These are phyloP conservation scores for Ilex asprella DNA, from an alignment of 257 asterid species.

Conservation along the genomic window DNA sequence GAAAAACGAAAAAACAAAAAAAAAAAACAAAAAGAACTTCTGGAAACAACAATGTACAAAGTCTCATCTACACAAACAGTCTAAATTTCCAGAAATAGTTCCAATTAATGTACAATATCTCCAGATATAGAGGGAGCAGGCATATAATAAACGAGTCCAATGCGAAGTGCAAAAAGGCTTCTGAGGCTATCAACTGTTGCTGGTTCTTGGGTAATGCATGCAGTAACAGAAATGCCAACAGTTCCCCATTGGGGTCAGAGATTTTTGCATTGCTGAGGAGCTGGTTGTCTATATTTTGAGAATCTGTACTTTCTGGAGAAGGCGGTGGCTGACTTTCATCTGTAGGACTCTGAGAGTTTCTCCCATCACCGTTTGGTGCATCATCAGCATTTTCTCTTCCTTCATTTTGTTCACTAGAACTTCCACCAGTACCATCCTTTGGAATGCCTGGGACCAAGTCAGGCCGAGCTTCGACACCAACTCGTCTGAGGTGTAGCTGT, in stretches of 20 bases:
- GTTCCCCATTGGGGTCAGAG: conserved; percentile 13
- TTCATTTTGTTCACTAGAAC: conserved; percentile 57
- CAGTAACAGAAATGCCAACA: conserved; percentile 11
- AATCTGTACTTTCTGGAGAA: conserved; percentile 37
- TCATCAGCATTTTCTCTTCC: conserved; percentile 32
- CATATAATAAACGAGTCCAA: conserved; percentile 16
- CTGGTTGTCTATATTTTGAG: conserved; percentile 41
- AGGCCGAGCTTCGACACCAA: conserved; percentile 74
- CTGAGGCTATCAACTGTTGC: conserved; percentile 14
- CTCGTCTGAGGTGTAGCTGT: conserved; percentile 86
- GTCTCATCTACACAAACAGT: conserved; percentile 10
- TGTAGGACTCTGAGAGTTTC: conserved; percentile 25
- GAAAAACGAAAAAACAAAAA: not conserved
- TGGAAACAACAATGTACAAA: conserved; percentile 37
- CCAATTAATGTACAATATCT: conserved; percentile 36
- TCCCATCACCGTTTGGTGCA: conserved; percentile 35
- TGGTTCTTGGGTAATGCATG: conserved; percentile 16
- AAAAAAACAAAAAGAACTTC: conserved; percentile 4
- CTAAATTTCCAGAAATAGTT: conserved; percentile 20
- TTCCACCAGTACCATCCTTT: conserved; percentile 50
- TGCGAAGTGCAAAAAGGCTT: conserved; percentile 14
- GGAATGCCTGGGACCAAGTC: conserved; percentile 41
- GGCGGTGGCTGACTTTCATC: conserved; percentile 39
- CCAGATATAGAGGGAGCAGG: conserved; percentile 18
- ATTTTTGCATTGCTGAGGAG: conserved; percentile 21